Base-by-base conservation (phyloP, 202 grass and related monocot genomes). In the Carex sylvatica region DNA sequence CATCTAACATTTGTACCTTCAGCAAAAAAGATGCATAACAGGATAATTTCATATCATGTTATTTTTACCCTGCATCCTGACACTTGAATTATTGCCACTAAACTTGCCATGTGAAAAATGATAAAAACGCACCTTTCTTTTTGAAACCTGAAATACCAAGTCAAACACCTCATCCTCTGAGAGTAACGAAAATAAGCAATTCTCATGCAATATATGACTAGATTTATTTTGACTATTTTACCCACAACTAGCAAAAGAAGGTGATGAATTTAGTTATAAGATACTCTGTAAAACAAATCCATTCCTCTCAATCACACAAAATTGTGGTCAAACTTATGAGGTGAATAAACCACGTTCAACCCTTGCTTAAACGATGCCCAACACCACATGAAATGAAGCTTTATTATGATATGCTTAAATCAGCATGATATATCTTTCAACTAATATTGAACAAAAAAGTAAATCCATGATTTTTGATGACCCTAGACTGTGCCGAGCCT, bases 401-500 rank as follows among this genome's bases (percentile, higher is more conserved):
- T 44, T 80, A 79, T 38, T 72, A 51, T 47, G 46, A 74, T 53
- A 53, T 28, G 11, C 0, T 18, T 15, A 28, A 1, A 30, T 64
- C 20, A 14, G 11, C 3, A 40, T 13, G 54, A 20, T 5, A 19
- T 2, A 5, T 24, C 42, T 67, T 81, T 65, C 47, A 68, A 82
- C 51, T 55, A 40, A 47, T 5, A 79, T 36, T 69, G 13, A 28
- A 54, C 23, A 82, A 68, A n/a, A n/a, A n/a, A n/a, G n/a, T n/a
- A n/a, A n/a, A n/a, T n/a, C n/a, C n/a, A n/a, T n/a, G n/a, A n/a
- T n/a, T n/a, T n/a, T n/a, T n/a, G n/a, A 90, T 83, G 35, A 51
- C 30, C 56, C 89, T 91, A 38, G 85, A 78, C 44, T 99, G 81
- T 62, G 91, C 89, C 91, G 19, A 99, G 55, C 74, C 84, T 92